Evolutionary conservation across 176 grass and related monocot genomes (phyloP), one percentile per base, ranked within the genome.

Genomic region (Carex myosuroides): DNA sequence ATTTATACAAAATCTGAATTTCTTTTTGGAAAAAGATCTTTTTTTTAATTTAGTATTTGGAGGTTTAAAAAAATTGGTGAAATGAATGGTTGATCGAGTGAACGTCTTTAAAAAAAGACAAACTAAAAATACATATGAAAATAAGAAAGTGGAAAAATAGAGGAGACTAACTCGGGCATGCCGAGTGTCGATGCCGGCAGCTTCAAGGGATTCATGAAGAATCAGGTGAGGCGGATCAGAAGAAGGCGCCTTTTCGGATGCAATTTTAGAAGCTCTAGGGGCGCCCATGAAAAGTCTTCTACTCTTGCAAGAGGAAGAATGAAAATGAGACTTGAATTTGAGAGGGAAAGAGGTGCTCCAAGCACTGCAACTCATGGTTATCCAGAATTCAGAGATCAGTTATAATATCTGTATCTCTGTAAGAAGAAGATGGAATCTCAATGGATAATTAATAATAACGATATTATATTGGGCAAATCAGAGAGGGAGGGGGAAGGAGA

Each of bases 151-250:
- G 10, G 2, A 17, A 39, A 56, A 24, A 16, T 46, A 3, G 35
- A 30, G 50, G n/a, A 37, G 13, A 39, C 74, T 77, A 29, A 89
- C 86, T 85, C 90, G 66, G 18, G 94, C 94, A 88, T 90, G 88
- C 53, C 56, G 75, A 13, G 91, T 94, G 35, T 89, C 12, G 55
- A 92, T 52, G 21, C 94, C 91, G 7, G 68, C 90, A 44, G 81
- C 61, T 26, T 94, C 86, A 57, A 97, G 91, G 1, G 90, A 94
- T 41, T 97, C 94, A 84, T 97, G 94, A 71, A 94, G 91, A 79
- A 91, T 81, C 80, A 94, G 60, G 55, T 81, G 88, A 21, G 83
- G 89, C 20, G 26, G 22, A 64, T 64, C 58, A 67, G 80, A 81
- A 22, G 80, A 63, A 5, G 39, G 22, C 22, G 6, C 22, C 21